Evolutionary conservation across 73 alveolate genomes (phyloP).

Genomic region (Tetrahymena thermophila): DNA sequence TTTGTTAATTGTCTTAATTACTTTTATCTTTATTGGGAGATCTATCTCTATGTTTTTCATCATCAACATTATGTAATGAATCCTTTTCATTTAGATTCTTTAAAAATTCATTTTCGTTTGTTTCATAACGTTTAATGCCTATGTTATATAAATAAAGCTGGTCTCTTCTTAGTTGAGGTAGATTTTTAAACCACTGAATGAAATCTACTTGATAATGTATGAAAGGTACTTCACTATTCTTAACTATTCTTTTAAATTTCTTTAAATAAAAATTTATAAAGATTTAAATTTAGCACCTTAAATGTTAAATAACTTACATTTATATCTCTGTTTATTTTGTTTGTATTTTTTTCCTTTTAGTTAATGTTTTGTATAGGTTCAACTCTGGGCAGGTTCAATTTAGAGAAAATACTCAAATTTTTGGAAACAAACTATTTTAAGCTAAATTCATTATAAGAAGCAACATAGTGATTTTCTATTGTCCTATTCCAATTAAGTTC

Average conservation of each 20-base stretch:
- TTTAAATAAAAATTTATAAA: not conserved
- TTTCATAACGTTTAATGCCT: not conserved
- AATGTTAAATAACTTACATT: not conserved
- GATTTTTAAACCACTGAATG: not conserved
- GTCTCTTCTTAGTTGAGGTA: not conserved
- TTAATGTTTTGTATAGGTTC: not conserved
- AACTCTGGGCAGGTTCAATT: not conserved
- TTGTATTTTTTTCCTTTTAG: not conserved
- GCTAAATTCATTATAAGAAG: not conserved
- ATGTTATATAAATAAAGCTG: not conserved
- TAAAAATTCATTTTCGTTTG: not conserved
- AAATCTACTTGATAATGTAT: not conserved
- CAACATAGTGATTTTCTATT: not conserved
- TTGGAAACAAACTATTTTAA: not conserved
- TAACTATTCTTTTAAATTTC: not conserved
- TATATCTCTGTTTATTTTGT: not conserved
- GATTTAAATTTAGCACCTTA: not conserved
- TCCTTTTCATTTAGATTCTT: not conserved
- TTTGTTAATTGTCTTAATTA: not conserved
- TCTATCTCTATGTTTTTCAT: not conserved
- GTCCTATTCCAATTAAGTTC: not conserved
- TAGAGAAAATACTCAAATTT: not conserved
- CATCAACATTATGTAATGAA: not conserved
- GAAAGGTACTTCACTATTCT: not conserved
- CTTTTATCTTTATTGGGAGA: not conserved